phyloP scores from a whole-genome alignment of 169 alveolate genomes.

The Plasmodium gonderi region DNA sequence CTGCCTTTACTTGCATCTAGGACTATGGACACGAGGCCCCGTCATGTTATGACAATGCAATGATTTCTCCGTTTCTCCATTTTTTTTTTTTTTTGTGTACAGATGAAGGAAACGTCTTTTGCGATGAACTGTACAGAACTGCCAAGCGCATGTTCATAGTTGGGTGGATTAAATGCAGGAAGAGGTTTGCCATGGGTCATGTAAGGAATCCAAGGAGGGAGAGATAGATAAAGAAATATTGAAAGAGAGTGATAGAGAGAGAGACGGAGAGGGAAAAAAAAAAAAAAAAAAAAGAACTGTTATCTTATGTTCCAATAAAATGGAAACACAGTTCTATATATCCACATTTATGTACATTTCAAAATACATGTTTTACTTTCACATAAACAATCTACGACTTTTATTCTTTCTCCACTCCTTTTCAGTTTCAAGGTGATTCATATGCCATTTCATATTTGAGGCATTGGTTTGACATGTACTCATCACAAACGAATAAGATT shows the following conservation, averaged over 20 bases:
- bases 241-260: too few species aligned
- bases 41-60: neutral
- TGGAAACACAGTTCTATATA: neutral
- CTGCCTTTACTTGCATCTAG: too few species aligned
- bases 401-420: neutral
- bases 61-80: neutral
- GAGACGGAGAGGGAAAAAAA: neutral
- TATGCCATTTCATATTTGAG: slow-evolving; percentile 68
- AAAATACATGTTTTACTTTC: neutral
- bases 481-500: slow-evolving; percentile 26
- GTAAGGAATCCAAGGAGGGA: slow-evolving; percentile 2
- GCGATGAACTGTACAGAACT: slow-evolving; percentile 54
- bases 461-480: slow-evolving; percentile 64
- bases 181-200: slow-evolving; percentile 59
- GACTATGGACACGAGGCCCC: neutral
- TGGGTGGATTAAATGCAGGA: slow-evolving; percentile 69
- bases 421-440: slow-evolving; percentile 61
- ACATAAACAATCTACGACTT: neutral
- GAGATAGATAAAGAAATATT: too few species aligned
- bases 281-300: too few species aligned
- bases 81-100: neutral
- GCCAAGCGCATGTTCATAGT: slow-evolving; percentile 61
- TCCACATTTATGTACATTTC: neutral
- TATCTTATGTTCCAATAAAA: too few species aligned
- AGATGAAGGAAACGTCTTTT: slow-evolving; percentile 51